Evolutionary conservation across 345 rosid species (phyloP), one percentile per base, ranked within the genome.

Genomic region (Eucalyptus marginata): DNA sequence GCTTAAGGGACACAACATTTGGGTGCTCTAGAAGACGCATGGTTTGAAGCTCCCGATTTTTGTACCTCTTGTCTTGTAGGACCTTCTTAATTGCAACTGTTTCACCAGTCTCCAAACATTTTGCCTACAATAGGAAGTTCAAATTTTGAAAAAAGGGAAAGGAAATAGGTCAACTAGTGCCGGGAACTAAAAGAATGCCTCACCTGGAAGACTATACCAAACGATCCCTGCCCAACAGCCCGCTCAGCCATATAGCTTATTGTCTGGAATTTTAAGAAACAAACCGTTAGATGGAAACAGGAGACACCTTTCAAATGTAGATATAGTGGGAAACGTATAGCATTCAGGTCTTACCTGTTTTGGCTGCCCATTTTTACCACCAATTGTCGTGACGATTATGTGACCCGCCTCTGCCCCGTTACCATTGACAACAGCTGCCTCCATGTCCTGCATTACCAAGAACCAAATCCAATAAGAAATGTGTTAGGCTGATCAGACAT

Each of bases 161-260:
- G 40, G 71, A 68, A 66, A 29, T 20, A 20, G 47, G 84, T 76
- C 47, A 76, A 22, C 84, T 40, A 76, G 47, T 76, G 47, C 84
- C 16, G 3, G 47, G 84, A 76, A 76, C 16, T 40, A 76, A 76
- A 51, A 36, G 46, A 58, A 79, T 68, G 56, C 86, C 86, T 88
- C 56, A 96, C 99, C 98, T 97, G 99, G 90, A 98, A 97, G 17
- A 97, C 99, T 71, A 97, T 94, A 86, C 99, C 99, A 91, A 98
- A 98, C 86, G 99, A 98, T 88, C 99, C 99, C 68, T 95, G 96
- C 81, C 99, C 99, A 79, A 98, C 99, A 36, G 96, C 94, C 86
- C 99, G 97, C 93, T 98, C 99, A 46, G 99, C 99, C 99, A 98
- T 96, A 89, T 97, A 98, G 92, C 99, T 98, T 76, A 98, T 98